Evolutionary conservation across 139 green algal genomes (phyloP).

Genomic region (Chlamydomonas sp.): DNA sequence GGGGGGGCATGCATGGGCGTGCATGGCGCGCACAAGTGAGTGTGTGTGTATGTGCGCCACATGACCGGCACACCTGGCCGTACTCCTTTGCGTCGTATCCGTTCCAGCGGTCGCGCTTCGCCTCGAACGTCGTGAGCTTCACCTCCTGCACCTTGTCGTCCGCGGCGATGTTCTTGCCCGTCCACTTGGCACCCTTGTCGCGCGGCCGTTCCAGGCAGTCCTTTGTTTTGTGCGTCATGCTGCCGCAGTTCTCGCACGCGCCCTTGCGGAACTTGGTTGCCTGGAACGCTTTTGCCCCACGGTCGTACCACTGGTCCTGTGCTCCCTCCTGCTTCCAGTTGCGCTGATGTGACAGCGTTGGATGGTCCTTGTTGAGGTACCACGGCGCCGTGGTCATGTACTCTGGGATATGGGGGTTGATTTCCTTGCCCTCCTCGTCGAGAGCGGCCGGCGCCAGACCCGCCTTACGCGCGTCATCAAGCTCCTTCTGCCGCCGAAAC

Average conservation of each 20-base stretch:
- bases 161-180: constrained; percentile 86
- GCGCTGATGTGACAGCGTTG: constrained; percentile 94
- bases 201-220: constrained; percentile 93
- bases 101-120: constrained; percentile 88
- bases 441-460: constrained; percentile 85
- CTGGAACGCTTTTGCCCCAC: constrained; percentile 86
- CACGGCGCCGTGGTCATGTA: constrained; percentile 96
- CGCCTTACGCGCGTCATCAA: constrained; percentile 95
- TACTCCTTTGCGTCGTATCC: constrained; percentile 85
- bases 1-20: too few species aligned
- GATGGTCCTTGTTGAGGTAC: constrained; percentile 86
- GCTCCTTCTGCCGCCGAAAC: constrained; percentile 6
- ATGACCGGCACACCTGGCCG: constrained; percentile 44
- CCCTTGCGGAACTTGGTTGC: constrained; percentile 94
- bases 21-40: too few species aligned
- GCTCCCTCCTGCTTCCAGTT: constrained; percentile 79
- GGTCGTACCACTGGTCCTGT: constrained; percentile 77
- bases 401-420: constrained; percentile 99
- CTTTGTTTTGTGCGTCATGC: constrained; percentile 91
- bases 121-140: constrained; percentile 70
- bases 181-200: constrained; percentile 76
- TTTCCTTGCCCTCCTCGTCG: constrained; percentile 97
- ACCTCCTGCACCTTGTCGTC: constrained; percentile 93
- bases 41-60: too few species aligned
- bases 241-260: constrained; percentile 95